phyloP scores from a whole-genome alignment of 176 grass and related monocot species.

The Lolium multiflorum region DNA sequence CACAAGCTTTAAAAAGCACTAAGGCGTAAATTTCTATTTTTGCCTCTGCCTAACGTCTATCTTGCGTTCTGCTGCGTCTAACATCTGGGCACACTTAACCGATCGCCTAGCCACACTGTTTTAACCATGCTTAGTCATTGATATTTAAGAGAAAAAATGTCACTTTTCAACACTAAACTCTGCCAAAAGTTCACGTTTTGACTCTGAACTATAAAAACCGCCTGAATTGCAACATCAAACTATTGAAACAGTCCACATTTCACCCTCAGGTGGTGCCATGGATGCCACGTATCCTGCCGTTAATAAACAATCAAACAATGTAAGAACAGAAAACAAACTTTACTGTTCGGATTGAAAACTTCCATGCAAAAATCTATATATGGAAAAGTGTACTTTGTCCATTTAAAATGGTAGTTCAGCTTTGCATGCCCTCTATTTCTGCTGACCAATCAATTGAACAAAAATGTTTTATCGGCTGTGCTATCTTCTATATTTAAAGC shows the following conservation, averaged over 20 bases:
- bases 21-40: background rate
- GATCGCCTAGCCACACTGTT: background rate
- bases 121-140: background rate
- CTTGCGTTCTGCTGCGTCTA: too few relatives aligned
- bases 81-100: background rate
- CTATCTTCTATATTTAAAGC: background rate
- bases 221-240: background rate
- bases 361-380: background rate
- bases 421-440: conserved; percentile 10
- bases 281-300: background rate
- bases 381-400: background rate
- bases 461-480: background rate
- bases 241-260: background rate
- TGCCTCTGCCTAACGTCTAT: background rate
- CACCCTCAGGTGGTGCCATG: background rate
- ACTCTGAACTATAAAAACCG: background rate
- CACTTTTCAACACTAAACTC: background rate
- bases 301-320: background rate
- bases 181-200: background rate
- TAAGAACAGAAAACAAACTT: background rate
- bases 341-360: conserved; percentile 1
- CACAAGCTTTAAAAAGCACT: background rate
- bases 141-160: background rate
- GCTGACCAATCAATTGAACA: background rate
- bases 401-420: conserved; percentile 1